Base-by-base conservation (phyloP, 345 rosid genomes). In the Salix viminalis region DNA sequence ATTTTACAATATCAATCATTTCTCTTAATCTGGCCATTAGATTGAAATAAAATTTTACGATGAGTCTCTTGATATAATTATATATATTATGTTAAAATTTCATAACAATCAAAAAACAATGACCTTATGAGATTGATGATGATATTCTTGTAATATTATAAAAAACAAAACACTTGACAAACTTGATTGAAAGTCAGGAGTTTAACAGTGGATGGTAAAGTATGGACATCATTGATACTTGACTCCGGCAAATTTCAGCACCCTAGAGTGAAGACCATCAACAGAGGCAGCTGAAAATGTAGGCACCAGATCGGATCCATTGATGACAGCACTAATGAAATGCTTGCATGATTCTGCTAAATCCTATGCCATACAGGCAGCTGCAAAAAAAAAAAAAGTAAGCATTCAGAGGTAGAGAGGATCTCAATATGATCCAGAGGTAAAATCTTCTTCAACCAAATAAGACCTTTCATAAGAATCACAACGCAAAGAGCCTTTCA, bases 291-390 rank as follows among this genome's bases (percentile, higher is more conserved):
- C 79, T 72, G 99, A 96, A 79, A 92, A 96, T 67, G 98, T 91
- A 67, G 99, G 98, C 79, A 94, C 98, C 72, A 94, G 79, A 87
- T 96, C 99, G 39, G 95, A 94, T 65, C 99, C 99, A 79, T 96
- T 94, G 69, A 96, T 81, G 56, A 91, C 80, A 30, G 95, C 89
- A 41, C 93, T 87, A 69, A 90, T 88, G 80, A 94, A 96, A 72
- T 88, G 90, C 86, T 91, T 96, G 77, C 99, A 98, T 61, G 99
- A 96, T 81, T 96, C 99, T 70, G 98, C 99, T 84, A 96, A 88
- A 67, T 92, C 98, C 96, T 94, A 96, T 34, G 98, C 91, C 98
- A 96, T 90, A 81, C 97, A 96, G 21, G 99, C 99, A 82, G 98
- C 98, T 96, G 91, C 88, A 75, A 70, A 19, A 14, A 23, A 32